Conservation (phyloP, 106 monocot species). For the Dendrobium chrysotoxum region DNA sequence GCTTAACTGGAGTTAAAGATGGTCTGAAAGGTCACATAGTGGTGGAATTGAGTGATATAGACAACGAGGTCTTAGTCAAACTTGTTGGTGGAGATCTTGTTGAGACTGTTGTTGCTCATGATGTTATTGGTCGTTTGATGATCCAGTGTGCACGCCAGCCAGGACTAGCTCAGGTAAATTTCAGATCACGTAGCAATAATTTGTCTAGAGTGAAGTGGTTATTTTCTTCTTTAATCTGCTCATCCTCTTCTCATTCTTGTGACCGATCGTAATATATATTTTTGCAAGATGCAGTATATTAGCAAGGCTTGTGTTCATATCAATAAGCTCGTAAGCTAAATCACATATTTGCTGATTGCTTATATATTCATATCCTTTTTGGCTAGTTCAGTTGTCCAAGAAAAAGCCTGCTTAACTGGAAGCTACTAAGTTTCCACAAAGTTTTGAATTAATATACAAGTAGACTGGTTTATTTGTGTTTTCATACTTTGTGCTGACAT, state of each 20-base stretch:
- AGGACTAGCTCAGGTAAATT: constrained; percentile 59
- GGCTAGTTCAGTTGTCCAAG: neutral
- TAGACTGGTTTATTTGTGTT: neutral
- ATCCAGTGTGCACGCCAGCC: constrained; percentile 75
- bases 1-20: constrained; percentile 72
- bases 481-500: neutral
- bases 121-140: constrained; percentile 72
- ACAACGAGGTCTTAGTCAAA: constrained; percentile 67
- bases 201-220: neutral
- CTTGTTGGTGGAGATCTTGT: constrained; percentile 73
- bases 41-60: constrained; percentile 65
- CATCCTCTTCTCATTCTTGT: neutral
- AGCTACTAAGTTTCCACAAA: neutral
- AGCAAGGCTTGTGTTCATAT: neutral
- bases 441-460: neutral
- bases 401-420: neutral
- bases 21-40: constrained; percentile 64
- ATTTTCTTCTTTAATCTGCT: neutral
- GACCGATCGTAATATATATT: neutral
- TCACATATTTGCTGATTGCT: neutral
- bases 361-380: neutral
- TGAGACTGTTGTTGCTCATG: constrained; percentile 79
- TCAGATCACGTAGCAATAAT: neutral
- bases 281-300: neutral
- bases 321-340: neutral